Percentiles rank a stretch among this genome's conserved stretches.
phyloP scores from a whole-genome alignment of 2,329 filamentous ascomycete species.

The Lizonia empirigonia region DNA sequence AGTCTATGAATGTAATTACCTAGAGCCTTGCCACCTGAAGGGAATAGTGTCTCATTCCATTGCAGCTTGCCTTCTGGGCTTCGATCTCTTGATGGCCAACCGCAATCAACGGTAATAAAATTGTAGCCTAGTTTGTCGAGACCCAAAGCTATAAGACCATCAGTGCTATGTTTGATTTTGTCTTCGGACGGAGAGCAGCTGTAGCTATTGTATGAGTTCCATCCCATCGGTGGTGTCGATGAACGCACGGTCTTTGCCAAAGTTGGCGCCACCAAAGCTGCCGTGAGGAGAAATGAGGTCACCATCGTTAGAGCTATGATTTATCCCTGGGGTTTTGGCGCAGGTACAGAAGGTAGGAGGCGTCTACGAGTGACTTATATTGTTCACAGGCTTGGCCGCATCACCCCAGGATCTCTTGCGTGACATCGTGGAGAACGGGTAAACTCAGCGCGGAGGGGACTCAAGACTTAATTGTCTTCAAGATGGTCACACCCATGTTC shows the following conservation, averaged over 20 bases:
- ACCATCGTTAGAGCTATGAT: not conserved
- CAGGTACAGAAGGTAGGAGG: too few relatives aligned
- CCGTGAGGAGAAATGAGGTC: conserved; percentile 1
- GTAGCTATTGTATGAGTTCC: conserved; percentile 66
- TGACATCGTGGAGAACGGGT: not conserved
- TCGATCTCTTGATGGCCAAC: conserved; percentile 56
- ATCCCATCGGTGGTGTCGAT: conserved; percentile 49
- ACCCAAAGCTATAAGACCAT: conserved; percentile 60
- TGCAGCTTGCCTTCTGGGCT: conserved; percentile 54
- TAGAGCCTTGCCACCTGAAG: conserved; percentile 56
- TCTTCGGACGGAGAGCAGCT: conserved; percentile 56
- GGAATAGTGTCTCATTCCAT: conserved; percentile 59
- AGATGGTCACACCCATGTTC: not conserved
- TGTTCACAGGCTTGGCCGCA: not conserved
- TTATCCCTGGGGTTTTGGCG: not conserved
- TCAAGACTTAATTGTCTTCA: not conserved
- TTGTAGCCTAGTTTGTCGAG: conserved; percentile 61
- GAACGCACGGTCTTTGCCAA: conserved; percentile 29
- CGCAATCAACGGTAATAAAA: conserved; percentile 64
- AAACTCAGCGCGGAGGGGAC: not conserved
- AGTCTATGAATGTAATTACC: conserved; percentile 58
- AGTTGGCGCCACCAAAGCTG: conserved; percentile 10
- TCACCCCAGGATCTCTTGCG: not conserved
- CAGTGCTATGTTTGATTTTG: conserved; percentile 58
- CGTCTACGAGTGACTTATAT: not conserved